phyloP scores from a whole-genome alignment of 2,329 filamentous ascomycete species.

The Penicillium thymicola region DNA sequence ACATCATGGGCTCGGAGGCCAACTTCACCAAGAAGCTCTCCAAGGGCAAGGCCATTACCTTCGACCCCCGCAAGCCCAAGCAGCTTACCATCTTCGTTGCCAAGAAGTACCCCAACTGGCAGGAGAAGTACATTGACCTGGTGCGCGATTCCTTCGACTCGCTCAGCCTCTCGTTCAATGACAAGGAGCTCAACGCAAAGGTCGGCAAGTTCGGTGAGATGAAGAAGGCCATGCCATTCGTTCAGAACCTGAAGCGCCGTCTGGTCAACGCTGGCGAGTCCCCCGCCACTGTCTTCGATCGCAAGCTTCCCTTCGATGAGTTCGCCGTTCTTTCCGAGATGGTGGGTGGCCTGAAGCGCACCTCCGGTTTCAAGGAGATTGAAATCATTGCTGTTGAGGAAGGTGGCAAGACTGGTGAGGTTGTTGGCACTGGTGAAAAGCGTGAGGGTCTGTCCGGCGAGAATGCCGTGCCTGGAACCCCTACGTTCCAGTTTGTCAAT shows the following conservation, averaged over 20 bases:
- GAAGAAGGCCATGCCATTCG: slow-evolving; percentile 98
- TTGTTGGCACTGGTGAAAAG: slow-evolving; percentile 50
- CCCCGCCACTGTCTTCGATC: slow-evolving; percentile 68
- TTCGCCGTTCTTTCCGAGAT: slow-evolving; percentile 71
- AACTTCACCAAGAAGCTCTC: slow-evolving; percentile 74
- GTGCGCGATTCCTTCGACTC: slow-evolving; percentile 68
- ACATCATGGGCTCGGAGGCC: slow-evolving; percentile 82
- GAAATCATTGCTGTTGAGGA: slow-evolving; percentile 69
- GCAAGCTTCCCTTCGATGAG: slow-evolving; percentile 86
- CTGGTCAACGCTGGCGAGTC: slow-evolving; percentile 66
- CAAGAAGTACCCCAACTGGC: slow-evolving; percentile 80
- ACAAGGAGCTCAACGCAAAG: slow-evolving; percentile 74
- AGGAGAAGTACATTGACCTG: slow-evolving; percentile 82
- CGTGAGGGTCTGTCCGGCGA: slow-evolving; percentile 63
- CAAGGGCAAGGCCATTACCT: slow-evolving; percentile 82
- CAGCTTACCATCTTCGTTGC: slow-evolving; percentile 83
- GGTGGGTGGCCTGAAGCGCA: slow-evolving; percentile 73
- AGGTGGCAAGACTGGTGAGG: slow-evolving; percentile 49
- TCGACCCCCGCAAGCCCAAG: slow-evolving; percentile 90
- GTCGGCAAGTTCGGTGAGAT: slow-evolving; percentile 75
- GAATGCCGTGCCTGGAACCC: slow-evolving; percentile 74
- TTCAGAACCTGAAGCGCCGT: slow-evolving; percentile 80
- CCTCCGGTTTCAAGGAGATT: slow-evolving; percentile 66
- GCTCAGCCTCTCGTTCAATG: slow-evolving; percentile 62
- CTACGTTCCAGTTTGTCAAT: slow-evolving; percentile 83